These are phyloP conservation scores for Dujonia santamariae DNA, from an alignment of 1,139 yeast species.

Conservation along the genomic window DNA sequence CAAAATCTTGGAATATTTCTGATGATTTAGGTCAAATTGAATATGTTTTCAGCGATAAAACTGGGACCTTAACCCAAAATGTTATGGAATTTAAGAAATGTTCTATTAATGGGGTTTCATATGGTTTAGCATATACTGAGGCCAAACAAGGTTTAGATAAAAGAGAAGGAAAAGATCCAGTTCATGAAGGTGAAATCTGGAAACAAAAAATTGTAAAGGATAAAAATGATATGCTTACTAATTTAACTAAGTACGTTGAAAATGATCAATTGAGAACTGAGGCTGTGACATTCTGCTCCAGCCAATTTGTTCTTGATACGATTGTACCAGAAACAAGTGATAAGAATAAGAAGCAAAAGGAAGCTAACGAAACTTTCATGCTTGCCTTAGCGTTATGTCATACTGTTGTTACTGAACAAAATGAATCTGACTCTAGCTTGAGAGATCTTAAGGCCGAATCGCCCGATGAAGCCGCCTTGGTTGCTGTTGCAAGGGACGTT, in stretches of 20 bases:
- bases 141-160: conserved; percentile 91
- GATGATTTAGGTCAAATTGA: conserved; percentile 97
- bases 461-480: conserved; percentile 98
- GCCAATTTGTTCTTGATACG: conserved; percentile 47
- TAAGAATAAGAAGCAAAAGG: conserved; percentile 54
- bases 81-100: conserved; percentile 97
- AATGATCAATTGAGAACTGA: conserved; percentile 64
- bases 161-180: conserved; percentile 79
- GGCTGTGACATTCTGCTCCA: conserved; percentile 75
- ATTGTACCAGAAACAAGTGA: conserved; percentile 17
- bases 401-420: conserved; percentile 72
- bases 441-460: conserved; percentile 82
- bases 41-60: conserved; percentile 92
- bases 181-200: conserved; percentile 65
- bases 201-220: conserved; percentile 60
- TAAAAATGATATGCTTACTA: conserved; percentile 59
- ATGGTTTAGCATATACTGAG: conserved; percentile 94
- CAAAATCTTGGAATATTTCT: conserved; percentile 95
- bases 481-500: conserved; percentile 86
- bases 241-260: conserved; percentile 42
- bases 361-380: conserved; percentile 76
- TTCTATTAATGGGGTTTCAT: conserved; percentile 80
- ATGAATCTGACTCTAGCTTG: conserved; percentile 53
- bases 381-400: conserved; percentile 87
- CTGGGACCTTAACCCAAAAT: conserved; percentile 95